These are phyloP conservation scores for Saprolegnia diclina DNA, from an alignment of 352 stramenopile species.

Conservation along the genomic window DNA sequence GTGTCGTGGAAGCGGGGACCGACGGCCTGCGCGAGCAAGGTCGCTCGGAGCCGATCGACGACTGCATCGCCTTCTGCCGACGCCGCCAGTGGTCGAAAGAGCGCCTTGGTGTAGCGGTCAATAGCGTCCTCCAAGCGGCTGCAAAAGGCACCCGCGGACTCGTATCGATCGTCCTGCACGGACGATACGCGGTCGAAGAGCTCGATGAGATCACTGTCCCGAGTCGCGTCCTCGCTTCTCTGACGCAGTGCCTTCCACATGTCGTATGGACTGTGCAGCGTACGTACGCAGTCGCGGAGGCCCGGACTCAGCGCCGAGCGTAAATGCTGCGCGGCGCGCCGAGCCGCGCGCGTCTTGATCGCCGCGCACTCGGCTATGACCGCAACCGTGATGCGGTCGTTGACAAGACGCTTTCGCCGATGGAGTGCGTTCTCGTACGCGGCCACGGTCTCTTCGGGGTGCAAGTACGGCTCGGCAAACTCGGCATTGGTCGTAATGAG, in stretches of 20 bases:
- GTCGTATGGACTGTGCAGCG: background rate
- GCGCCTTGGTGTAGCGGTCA: background rate
- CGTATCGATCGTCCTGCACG: too few species aligned
- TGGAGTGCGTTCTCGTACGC: background rate
- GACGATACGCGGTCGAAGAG: background rate
- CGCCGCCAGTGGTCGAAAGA: background rate
- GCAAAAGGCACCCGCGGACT: too few species aligned
- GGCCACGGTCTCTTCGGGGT: background rate
- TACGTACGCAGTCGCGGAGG: background rate
- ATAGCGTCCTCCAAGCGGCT: background rate
- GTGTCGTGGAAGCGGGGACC: background rate
- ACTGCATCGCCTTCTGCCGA: background rate
- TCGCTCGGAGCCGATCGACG: background rate
- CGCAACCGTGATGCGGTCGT: slow-evolving; percentile 1
- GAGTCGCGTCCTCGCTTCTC: background rate
- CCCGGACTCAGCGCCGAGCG: background rate
- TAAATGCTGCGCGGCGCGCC: background rate
- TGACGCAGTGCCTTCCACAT: background rate
- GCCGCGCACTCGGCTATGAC: background rate
- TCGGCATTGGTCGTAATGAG: background rate
- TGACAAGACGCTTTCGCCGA: background rate
- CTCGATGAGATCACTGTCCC: background rate
- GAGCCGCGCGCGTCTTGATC: background rate
- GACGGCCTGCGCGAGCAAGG: background rate
- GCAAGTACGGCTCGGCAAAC: background rate